Evolutionary conservation across 2,329 filamentous ascomycete genomes (phyloP).

Genomic region (Talaromyces amestolkiae): DNA sequence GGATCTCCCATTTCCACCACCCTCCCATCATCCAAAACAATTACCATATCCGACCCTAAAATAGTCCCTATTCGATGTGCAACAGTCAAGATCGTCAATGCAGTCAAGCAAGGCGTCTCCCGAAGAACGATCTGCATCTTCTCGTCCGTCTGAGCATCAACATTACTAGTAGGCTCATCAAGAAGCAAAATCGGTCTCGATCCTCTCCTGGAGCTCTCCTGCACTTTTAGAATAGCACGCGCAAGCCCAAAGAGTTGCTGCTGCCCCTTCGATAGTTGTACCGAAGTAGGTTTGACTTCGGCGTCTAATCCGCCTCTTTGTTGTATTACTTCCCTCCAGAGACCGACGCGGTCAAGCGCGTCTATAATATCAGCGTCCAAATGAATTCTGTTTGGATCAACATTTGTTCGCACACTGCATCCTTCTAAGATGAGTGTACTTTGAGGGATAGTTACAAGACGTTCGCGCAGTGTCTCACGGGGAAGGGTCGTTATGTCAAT

Average conservation of each 20-base stretch:
- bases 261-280: conserved; percentile 53
- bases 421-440: conserved; percentile 43
- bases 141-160: conserved; percentile 49
- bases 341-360: conserved; percentile 38
- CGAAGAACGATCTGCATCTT: conserved; percentile 57
- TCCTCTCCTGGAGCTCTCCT: conserved; percentile 23
- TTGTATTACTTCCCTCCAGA: conserved; percentile 34
- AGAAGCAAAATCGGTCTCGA: conserved; percentile 40
- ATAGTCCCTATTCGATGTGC: conserved; percentile 54
- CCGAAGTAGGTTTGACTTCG: conserved; percentile 48
- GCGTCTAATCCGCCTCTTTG: conserved; percentile 41
- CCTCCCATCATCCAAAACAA: conserved; percentile 35
- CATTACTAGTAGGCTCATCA: conserved; percentile 44
- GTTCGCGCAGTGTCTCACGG: conserved; percentile 38
- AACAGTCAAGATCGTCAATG: conserved; percentile 59
- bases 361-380: conserved; percentile 36
- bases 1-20: conserved; percentile 37
- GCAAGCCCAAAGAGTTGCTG: conserved; percentile 64
- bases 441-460: conserved; percentile 45
- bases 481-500: conserved; percentile 41
- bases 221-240: conserved; percentile 50
- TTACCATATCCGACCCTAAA: conserved; percentile 37
- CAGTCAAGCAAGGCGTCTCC: conserved; percentile 45
- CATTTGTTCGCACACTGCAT: conserved; percentile 36
- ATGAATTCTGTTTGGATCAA: conserved; percentile 35